Base-by-base conservation (phyloP, 805 yeast genomes). In the Wickerhamiella allomyrinae region DNA sequence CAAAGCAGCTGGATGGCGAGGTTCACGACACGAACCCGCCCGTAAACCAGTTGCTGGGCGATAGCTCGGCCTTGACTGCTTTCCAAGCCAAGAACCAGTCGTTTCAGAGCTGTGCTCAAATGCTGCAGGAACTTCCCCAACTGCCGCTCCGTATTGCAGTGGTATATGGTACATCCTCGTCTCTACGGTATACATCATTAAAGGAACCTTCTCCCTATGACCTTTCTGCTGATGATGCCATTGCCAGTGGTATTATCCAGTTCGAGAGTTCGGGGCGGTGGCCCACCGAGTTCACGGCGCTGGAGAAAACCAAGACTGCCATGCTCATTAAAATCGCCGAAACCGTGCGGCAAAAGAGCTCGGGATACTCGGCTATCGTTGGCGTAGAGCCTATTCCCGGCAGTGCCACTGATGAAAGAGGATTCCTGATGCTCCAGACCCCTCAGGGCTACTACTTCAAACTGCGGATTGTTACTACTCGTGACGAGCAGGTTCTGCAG, bases 391-490 rank as follows among this genome's bases (percentile, higher is more conserved):
- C 47, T 62, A 4, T 63, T 15, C 29, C 29, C 10, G 39, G 39
- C 21, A 10, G 8, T 13, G 29, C 23, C 15, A 20, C 14, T 2
- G 43, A 29, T 9, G 61, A 59, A 44, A 39, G 51, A 7, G 58
- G 60, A 7, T 56, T 59, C 36, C 45, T 57, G 34, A 51, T 50
- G 41, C 65, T 91, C 17, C 67, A 84, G 46, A 74, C 94, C 0
- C 94, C 95, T 2, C 91, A 81, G 46, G 98, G 98, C 2, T 89
- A 65, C 58, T 95, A 93, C 1, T 89, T 86, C 69, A 71, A 71
- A 49, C 60, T 85, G 34, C 70, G 91, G 43, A 76, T 87, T 2
- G 63, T 78, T 34, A 79, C 93, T 0, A 95, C 87, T 56, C 72
- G 89, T 55, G 96, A 89, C 61, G 91, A 80, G 53, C 24, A 40